Percentiles rank a stretch among this genome's conserved stretches.
Evolutionary conservation across 805 yeast species (phyloP).

Genomic region (Metschnikowia amazonensis): DNA sequence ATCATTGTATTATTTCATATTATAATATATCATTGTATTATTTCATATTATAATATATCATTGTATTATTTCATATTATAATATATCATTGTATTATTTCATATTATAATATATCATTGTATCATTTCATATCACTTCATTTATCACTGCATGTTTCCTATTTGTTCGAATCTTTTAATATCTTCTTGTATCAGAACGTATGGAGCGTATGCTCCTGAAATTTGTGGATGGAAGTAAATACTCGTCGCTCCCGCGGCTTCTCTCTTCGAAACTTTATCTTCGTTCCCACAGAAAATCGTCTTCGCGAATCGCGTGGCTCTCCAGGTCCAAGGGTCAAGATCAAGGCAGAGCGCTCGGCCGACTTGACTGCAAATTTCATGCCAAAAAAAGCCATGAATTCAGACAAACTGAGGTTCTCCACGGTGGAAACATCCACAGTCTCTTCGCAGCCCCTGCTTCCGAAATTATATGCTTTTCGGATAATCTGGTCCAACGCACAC

Average conservation of each 20-base stretch:
- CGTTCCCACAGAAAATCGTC: neutral
- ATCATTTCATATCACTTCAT: too few relatives aligned
- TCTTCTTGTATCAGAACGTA: too few relatives aligned
- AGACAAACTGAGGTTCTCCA: constrained; percentile 29
- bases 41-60: too few relatives aligned
- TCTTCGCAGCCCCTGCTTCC: constrained; percentile 29
- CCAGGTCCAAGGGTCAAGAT: constrained; percentile 7
- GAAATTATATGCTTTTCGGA: constrained; percentile 41
- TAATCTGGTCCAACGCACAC: constrained; percentile 47
- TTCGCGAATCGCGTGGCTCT: neutral
- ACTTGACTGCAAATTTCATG: constrained; percentile 31
- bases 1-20: too few relatives aligned
- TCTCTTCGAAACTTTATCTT: neutral
- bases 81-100: too few relatives aligned
- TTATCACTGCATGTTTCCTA: too few relatives aligned
- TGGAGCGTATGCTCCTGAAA: constrained; percentile 1
- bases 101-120: too few relatives aligned
- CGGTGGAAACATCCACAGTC: constrained; percentile 27
- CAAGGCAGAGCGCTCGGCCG: constrained; percentile 36
- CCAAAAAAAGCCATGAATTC: constrained; percentile 36
- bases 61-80: too few relatives aligned
- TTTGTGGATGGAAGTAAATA: neutral
- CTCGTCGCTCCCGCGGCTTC: neutral
- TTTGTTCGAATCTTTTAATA: too few relatives aligned
- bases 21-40: too few relatives aligned